Evolutionary conservation across 2,329 filamentous ascomycete species (phyloP).

Genomic region (Colletotrichum tofieldiae): DNA sequence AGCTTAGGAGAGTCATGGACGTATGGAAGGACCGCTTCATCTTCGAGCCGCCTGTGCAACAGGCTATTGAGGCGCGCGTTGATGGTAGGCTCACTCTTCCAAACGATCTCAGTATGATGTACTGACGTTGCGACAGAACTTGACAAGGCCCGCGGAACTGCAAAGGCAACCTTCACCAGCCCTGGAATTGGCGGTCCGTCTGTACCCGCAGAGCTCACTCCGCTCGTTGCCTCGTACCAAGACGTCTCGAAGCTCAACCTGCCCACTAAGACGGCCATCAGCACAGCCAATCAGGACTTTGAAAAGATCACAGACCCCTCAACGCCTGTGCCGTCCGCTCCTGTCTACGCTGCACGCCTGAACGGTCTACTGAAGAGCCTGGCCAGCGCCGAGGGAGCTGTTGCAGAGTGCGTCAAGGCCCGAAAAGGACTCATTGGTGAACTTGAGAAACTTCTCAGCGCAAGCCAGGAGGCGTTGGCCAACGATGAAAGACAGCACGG

Average conservation of each 20-base stretch:
- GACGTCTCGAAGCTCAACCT: slow-evolving; percentile 81
- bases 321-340: slow-evolving; percentile 80
- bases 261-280: slow-evolving; percentile 76
- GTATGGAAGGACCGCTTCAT: slow-evolving; percentile 93
- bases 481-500: slow-evolving; percentile 78
- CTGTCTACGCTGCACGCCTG: slow-evolving; percentile 91
- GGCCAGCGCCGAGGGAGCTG: slow-evolving; percentile 88
- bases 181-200: slow-evolving; percentile 76
- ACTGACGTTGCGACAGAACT: slow-evolving; percentile 64
- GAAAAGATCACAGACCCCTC: slow-evolving; percentile 84
- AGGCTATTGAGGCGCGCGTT: slow-evolving; percentile 83
- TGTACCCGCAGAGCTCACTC: slow-evolving; percentile 82
- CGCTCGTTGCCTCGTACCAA: slow-evolving; percentile 82
- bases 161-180: slow-evolving; percentile 67
- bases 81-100: slow-evolving; percentile 71
- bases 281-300: slow-evolving; percentile 85
- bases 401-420: slow-evolving; percentile 91
- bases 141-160: slow-evolving; percentile 71
- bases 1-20: slow-evolving; percentile 90
- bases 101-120: neutral
- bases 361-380: slow-evolving; percentile 92
- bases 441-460: slow-evolving; percentile 85
- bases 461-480: slow-evolving; percentile 78
- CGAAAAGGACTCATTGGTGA: slow-evolving; percentile 83
- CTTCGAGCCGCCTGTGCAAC: slow-evolving; percentile 86